Percentiles rank a stretch among this genome's conserved stretches.
These are phyloP conservation scores for Plectosphaerella plurivora DNA, from an alignment of 2,329 filamentous ascomycete genomes.

Conservation along the genomic window DNA sequence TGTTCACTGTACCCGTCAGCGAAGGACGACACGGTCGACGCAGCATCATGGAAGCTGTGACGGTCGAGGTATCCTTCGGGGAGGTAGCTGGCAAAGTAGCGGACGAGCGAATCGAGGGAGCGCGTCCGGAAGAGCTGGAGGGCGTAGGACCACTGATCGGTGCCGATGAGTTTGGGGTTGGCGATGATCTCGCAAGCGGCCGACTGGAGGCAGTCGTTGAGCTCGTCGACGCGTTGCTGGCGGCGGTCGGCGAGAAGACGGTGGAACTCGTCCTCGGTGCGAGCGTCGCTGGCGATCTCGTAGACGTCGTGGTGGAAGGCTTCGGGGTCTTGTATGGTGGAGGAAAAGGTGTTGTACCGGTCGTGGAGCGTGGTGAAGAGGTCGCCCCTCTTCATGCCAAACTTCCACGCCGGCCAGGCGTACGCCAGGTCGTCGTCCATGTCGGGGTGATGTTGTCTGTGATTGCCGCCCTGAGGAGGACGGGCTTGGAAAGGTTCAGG, in stretches of 20 bases:
- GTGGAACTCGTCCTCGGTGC: conserved; percentile 49
- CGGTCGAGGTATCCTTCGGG: conserved; percentile 42
- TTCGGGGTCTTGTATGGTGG: conserved; percentile 53
- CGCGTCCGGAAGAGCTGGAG: conserved; percentile 55
- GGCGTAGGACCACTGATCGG: conserved; percentile 54
- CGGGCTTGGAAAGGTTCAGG: conserved; percentile 1
- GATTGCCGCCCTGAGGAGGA: conserved; percentile 1
- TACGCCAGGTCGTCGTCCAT: conserved; percentile 47
- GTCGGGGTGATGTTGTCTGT: conserved; percentile 3
- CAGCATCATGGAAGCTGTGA: conserved; percentile 25
- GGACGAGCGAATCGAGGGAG: conserved; percentile 55
- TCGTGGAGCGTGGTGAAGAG: conserved; percentile 54
- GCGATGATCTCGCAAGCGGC: conserved; percentile 58
- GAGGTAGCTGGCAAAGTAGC: conserved; percentile 56
- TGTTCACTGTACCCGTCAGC: conserved; percentile 29
- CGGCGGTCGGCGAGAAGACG: conserved; percentile 48
- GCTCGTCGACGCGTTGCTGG: conserved; percentile 47
- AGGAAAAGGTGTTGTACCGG: conserved; percentile 55
- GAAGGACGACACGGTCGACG: conserved; percentile 29
- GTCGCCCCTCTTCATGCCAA: conserved; percentile 56
- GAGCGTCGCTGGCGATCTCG: conserved; percentile 50
- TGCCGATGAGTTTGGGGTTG: conserved; percentile 54
- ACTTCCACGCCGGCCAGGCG: conserved; percentile 59
- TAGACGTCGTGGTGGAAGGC: conserved; percentile 59
- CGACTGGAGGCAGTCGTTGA: conserved; percentile 51